A percentile compares a stretch with the other conserved stretches of the same genome.
phyloP scores from a whole-genome alignment of 2,329 filamentous ascomycete genomes.

The Fonsecaea monophora region DNA sequence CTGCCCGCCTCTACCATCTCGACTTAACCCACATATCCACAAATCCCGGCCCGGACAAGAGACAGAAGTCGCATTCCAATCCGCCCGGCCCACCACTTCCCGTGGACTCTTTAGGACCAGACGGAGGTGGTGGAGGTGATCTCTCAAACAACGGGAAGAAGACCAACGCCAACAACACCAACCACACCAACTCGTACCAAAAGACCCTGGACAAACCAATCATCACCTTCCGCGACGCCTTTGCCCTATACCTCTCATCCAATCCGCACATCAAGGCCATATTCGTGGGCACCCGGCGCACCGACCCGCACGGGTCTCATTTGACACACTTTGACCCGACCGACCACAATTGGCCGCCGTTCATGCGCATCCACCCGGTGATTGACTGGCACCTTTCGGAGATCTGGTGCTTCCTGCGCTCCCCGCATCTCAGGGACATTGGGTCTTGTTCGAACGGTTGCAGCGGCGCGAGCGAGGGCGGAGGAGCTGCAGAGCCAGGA shows the following conservation, averaged over 20 bases:
- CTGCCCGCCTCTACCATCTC: slow-evolving; percentile 74
- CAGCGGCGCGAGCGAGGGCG: background rate
- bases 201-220: slow-evolving; percentile 23
- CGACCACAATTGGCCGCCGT: slow-evolving; percentile 86
- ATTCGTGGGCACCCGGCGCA: slow-evolving; percentile 85
- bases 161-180: slow-evolving; percentile 3
- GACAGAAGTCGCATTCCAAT: slow-evolving; percentile 35
- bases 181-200: background rate
- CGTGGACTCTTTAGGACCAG: background rate
- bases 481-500: background rate
- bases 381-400: slow-evolving; percentile 98
- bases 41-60: slow-evolving; percentile 56
- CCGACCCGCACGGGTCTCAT: slow-evolving; percentile 84
- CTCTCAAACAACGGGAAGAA: background rate
- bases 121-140: background rate
- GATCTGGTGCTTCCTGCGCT: slow-evolving; percentile 81
- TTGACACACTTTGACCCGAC: slow-evolving; percentile 86
- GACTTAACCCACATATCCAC: slow-evolving; percentile 73
- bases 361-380: slow-evolving; percentile 92
- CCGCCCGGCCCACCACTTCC: slow-evolving; percentile 19
- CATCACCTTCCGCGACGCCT: slow-evolving; percentile 74
- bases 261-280: slow-evolving; percentile 71
- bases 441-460: background rate
- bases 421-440: slow-evolving; percentile 66
- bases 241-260: slow-evolving; percentile 72